Conservation (phyloP, 345 rosid species). For the Salix koriyanagi region DNA sequence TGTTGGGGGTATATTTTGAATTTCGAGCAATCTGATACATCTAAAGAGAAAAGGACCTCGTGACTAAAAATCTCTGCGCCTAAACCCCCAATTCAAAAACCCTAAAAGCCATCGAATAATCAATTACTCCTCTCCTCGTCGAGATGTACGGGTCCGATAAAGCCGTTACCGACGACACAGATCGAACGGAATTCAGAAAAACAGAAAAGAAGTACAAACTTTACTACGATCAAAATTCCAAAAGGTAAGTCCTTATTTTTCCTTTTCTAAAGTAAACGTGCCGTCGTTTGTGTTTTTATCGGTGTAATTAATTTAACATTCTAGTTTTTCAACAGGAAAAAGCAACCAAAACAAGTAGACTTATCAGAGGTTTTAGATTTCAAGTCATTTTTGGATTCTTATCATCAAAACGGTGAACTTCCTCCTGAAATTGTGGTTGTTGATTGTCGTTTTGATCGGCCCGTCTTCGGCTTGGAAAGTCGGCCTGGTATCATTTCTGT, state of each 20-base stretch:
- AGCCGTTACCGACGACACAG: constrained; percentile 42
- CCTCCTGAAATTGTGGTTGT: constrained; percentile 44
- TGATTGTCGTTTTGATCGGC: constrained; percentile 28
- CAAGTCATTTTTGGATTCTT: constrained; percentile 39
- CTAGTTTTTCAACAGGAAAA: constrained; percentile 48
- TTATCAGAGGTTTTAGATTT: constrained; percentile 71
- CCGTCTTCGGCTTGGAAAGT: constrained; percentile 57
- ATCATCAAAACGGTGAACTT: constrained; percentile 37
- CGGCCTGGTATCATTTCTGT: constrained; percentile 51
- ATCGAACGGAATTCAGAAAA: constrained; percentile 68
- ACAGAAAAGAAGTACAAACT: constrained; percentile 95
- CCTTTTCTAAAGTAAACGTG: background rate
- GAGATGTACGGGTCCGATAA: constrained; percentile 62
- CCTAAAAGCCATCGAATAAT: background rate
- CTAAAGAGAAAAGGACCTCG: too few species aligned
- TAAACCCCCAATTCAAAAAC: background rate
- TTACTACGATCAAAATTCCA: constrained; percentile 55
- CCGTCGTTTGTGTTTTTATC: background rate
- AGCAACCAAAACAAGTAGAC: constrained; percentile 68
- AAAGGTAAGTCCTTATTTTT: constrained; percentile 37
- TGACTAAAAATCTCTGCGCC: too few species aligned
- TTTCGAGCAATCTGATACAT: too few species aligned
- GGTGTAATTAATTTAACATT: background rate
- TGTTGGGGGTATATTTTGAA: too few species aligned
- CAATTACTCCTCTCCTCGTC: background rate